Conservation (phyloP, 1,139 yeast species). For the Pichia sp. region DNA sequence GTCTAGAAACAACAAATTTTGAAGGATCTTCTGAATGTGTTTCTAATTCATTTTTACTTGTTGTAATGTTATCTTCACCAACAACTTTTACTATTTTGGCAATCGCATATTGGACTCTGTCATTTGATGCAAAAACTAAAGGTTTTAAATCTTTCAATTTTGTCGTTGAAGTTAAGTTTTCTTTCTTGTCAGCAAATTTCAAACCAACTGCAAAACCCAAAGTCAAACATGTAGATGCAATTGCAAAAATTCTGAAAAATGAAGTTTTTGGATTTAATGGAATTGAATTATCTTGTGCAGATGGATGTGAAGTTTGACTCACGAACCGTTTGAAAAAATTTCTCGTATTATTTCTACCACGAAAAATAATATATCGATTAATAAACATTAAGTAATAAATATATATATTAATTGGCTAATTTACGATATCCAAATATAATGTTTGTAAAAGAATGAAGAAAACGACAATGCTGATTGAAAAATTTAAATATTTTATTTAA, state of each 20-base stretch:
- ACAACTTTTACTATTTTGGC: constrained; percentile 37
- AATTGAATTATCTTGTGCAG: not conserved
- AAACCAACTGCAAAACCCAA: constrained; percentile 13
- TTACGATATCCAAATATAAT: no score
- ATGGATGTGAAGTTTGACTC: not conserved
- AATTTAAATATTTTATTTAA: no score
- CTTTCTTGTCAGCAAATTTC: not conserved
- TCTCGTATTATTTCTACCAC: not conserved
- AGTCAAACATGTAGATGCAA: constrained; percentile 12
- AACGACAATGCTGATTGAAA: no score
- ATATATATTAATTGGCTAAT: no score
- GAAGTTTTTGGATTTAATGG: constrained; percentile 3
- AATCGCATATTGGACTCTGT: constrained; percentile 38
- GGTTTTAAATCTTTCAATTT: constrained; percentile 25
- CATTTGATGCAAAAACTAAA: constrained; percentile 37
- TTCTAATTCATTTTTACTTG: constrained; percentile 28
- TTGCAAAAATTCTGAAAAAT: constrained; percentile 6
- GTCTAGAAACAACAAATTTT: constrained; percentile 55
- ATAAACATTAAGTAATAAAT: no score
- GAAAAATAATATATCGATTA: not conserved
- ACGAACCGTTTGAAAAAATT: not conserved
- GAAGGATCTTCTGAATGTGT: constrained; percentile 59
- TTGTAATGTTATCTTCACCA: constrained; percentile 38
- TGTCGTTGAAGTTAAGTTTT: constrained; percentile 10
- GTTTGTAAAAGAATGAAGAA: not conserved